Evolutionary conservation across 192 early-diverging fungal genomes (phyloP).

Genomic region (Spizellomyces sp.): DNA sequence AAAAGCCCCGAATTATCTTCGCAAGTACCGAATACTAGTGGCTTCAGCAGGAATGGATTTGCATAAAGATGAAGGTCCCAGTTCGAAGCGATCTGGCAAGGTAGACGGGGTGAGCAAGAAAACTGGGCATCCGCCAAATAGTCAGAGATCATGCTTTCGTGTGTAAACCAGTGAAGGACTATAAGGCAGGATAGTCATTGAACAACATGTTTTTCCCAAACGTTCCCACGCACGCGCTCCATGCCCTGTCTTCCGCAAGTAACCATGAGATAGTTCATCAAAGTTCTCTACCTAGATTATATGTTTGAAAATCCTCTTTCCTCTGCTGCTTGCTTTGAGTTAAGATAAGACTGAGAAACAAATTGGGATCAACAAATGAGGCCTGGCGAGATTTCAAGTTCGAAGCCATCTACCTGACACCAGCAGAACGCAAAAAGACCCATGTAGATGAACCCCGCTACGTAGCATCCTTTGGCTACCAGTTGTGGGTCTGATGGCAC

Average conservation of each 20-base stretch:
- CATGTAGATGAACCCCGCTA: slow-evolving; percentile 38
- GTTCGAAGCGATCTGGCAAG: no score
- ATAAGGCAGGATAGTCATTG: no score
- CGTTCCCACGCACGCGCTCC: no score
- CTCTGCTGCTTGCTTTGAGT: slow-evolving; percentile 8
- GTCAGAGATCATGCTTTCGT: no score
- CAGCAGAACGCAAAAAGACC: slow-evolving; percentile 30
- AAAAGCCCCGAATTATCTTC: not conserved
- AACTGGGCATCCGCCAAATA: no score
- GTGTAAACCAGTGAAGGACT: no score
- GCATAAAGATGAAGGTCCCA: not conserved
- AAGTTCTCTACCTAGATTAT: not conserved
- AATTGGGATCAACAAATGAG: not conserved
- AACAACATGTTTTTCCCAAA: no score
- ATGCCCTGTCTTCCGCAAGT: no score
- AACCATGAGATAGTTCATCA: no score
- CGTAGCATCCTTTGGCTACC: slow-evolving; percentile 31
- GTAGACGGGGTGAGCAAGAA: no score
- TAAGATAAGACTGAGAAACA: slow-evolving; percentile 13
- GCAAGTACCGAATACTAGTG: not conserved
- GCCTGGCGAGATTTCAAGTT: not conserved
- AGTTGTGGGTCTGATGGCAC: slow-evolving; percentile 22
- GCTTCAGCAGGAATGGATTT: not conserved
- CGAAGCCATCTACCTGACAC: slow-evolving; percentile 23
- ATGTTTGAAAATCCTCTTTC: slow-evolving; percentile 25